Base-by-base conservation (phyloP, 31 red algal genomes). In the Asparagopsis taxiformis region DNA sequence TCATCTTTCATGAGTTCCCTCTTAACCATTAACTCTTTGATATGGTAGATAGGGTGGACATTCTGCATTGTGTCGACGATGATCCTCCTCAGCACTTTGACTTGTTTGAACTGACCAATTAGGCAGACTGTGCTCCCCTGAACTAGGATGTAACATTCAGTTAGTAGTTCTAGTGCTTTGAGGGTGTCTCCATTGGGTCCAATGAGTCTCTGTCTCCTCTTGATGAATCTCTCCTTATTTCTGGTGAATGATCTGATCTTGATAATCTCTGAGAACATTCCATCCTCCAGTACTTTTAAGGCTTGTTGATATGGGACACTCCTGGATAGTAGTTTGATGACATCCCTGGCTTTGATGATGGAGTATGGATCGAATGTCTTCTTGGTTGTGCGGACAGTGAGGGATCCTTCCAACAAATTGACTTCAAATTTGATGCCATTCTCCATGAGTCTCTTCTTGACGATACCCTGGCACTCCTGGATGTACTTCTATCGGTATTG, bases 21-120 rank as follows among this genome's bases (percentile, higher is more conserved):
- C 52, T 93, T 93, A 50, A 97, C 93, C 94, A 97, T 97, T 25
- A 97, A 72, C 37, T 70, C 82, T 60, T 97, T 97, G 72, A 97
- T 93, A 43, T 93, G 81, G 62, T 97, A 97, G 61, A 97, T 74
- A 3, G 94, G 94, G 46, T 97, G 94, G 16, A 93, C 60, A 59
- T 97, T 97, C 21, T 34, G 55, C 89, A 97, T 93, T 49, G 76
- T 85, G 59, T 97, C 94, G 30, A 90, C 89, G 19, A 97, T 74
- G 59, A 97, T 93, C 19, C 64, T 35, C 15, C 94, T 82, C 35
- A 90, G 84, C 72, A 78, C 75, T 46, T 97, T 97, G 15, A 97
- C 57, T 10, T 82, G 82, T 53, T 85, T 89, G 69, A 64, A 72
- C 22, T 38, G 28, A 31, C 94, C 94, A 82, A 97, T 93, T 31